Conservation (phyloP, 2,329 filamentous ascomycete species). For the Trichoderma sp. region DNA sequence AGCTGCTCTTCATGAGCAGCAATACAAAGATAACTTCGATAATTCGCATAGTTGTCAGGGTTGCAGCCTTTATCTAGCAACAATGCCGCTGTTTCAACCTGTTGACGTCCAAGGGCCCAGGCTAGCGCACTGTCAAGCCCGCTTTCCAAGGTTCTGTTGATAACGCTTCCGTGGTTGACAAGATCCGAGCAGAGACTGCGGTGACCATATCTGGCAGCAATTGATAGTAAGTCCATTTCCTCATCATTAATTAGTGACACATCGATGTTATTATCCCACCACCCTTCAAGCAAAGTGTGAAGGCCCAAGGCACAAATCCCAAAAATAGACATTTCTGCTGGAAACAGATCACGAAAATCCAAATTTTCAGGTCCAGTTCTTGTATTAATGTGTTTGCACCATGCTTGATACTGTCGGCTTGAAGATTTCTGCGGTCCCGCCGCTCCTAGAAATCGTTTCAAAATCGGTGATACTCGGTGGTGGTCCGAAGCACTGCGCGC, state of each 20-base stretch:
- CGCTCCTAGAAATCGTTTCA: neutral
- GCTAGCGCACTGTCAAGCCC: fast-evolving
- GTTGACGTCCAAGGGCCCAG: fast-evolving
- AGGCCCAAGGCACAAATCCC: neutral
- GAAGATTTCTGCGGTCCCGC: neutral
- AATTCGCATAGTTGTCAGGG: neutral
- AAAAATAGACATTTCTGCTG: neutral
- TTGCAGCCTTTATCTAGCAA: neutral
- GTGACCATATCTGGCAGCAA: neutral
- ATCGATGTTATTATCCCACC: neutral
- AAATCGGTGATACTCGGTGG: neutral
- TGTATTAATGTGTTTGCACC: neutral
- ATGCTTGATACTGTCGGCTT: neutral
- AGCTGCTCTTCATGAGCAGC: neutral
- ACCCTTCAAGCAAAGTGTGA: neutral
- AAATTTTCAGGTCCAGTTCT: too few species aligned
- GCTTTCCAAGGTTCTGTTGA: neutral
- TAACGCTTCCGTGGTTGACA: neutral
- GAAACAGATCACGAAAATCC: neutral
- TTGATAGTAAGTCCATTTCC: neutral
- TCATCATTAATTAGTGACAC: neutral
- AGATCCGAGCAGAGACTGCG: neutral
- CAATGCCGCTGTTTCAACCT: neutral
- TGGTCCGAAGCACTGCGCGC: neutral
- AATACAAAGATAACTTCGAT: neutral